Percentiles rank a stretch among this genome's conserved stretches.
Conservation (phyloP, 2,329 filamentous ascomycete species). For the Calonectria pseudoreteaudii region DNA sequence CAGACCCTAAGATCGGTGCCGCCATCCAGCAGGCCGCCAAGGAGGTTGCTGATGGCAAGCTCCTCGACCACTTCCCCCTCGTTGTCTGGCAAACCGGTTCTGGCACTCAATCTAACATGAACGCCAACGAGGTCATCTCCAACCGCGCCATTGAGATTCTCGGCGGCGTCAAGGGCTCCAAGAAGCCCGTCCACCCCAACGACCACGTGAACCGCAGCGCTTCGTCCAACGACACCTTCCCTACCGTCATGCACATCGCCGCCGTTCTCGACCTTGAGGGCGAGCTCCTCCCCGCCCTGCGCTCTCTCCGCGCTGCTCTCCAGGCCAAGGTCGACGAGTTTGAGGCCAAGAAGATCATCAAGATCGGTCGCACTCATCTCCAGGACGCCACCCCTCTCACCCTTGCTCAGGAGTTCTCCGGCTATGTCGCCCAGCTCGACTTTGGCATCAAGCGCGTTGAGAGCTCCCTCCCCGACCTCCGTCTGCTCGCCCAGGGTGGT, state of each 20-base stretch:
- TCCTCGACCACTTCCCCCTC: conserved; percentile 96
- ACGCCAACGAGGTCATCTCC: conserved; percentile 99
- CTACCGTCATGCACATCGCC: conserved; percentile 99
- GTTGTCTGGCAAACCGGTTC: conserved; percentile 99
- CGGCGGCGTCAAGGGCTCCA: conserved; percentile 91
- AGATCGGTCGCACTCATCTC: conserved; percentile 97
- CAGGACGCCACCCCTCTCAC: conserved; percentile 97
- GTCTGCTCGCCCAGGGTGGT: conserved; percentile 91
- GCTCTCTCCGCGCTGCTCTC: conserved; percentile 83
- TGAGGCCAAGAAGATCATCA: conserved; percentile 89
- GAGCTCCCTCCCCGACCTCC: conserved; percentile 83
- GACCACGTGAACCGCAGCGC: conserved; percentile 99
- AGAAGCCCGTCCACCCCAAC: conserved; percentile 99
- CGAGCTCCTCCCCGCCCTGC: conserved; percentile 84
- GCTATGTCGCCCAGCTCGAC: conserved; percentile 89
- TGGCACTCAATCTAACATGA: conserved; percentile 99
- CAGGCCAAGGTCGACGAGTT: conserved; percentile 92
- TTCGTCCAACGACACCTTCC: conserved; percentile 99
- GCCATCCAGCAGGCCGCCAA: conserved; percentile 95
- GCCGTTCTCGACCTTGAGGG: conserved; percentile 93
- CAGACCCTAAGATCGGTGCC: conserved; percentile 88
- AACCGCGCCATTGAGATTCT: conserved; percentile 99
- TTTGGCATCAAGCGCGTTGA: conserved; percentile 86
- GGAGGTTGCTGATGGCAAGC: conserved; percentile 93
- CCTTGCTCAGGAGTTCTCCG: conserved; percentile 96